phyloP scores from a whole-genome alignment of 2,329 filamentous ascomycete species.

The Nigrospora sphaerica region DNA sequence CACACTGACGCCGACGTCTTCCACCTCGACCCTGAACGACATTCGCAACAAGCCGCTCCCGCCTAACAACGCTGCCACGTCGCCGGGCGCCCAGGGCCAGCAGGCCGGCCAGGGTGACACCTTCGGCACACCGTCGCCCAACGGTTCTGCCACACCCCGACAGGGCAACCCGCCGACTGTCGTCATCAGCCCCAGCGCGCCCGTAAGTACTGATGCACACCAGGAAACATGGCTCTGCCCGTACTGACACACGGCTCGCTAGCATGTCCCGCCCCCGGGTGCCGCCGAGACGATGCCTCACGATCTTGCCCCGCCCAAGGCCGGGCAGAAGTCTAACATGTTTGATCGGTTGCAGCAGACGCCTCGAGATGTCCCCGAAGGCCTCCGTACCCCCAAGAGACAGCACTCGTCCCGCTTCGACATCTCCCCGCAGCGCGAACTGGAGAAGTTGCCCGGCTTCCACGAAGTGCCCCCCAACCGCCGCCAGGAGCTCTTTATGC shows the following conservation, averaged over 20 bases:
- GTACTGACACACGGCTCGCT: constrained; percentile 11
- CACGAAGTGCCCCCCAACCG: constrained; percentile 95
- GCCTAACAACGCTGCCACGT: constrained; percentile 37
- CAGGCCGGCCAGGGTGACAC: constrained; percentile 21
- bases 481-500: constrained; percentile 96
- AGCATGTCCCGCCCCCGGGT: constrained; percentile 90
- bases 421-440: constrained; percentile 90
- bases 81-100: constrained; percentile 31
- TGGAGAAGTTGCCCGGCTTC: constrained; percentile 96
- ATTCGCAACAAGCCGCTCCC: constrained; percentile 74
- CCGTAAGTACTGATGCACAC: constrained; percentile 49
- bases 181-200: constrained; percentile 89
- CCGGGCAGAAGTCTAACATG: constrained; percentile 79
- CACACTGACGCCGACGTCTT: constrained; percentile 75
- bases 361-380: constrained; percentile 93
- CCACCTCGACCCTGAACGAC: constrained; percentile 80
- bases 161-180: constrained; percentile 72
- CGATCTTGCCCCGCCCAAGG: constrained; percentile 89
- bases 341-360: constrained; percentile 88
- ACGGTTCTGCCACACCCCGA: constrained; percentile 56
- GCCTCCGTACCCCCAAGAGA: constrained; percentile 87
- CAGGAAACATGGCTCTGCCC: constrained; percentile 1
- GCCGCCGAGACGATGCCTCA: constrained; percentile 97
- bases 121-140: constrained; percentile 33
- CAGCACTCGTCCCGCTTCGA: constrained; percentile 98